Percentiles rank a stretch among this genome's conserved stretches.
These are phyloP conservation scores for Pseudocercospora eumusae DNA, from an alignment of 2,329 filamentous ascomycete species.

Conservation along the genomic window DNA sequence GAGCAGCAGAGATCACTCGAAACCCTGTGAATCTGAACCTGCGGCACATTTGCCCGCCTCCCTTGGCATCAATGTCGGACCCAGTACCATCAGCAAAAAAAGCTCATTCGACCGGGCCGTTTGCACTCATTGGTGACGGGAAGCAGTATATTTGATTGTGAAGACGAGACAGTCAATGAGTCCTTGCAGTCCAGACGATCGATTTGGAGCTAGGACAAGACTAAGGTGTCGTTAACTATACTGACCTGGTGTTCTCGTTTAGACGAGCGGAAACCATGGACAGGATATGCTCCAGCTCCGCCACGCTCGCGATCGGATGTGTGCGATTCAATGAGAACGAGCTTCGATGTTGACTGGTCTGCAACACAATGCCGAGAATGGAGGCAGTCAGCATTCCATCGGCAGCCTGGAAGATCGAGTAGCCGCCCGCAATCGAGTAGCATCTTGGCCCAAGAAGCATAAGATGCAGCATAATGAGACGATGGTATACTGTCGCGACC, in stretches of 20 bases:
- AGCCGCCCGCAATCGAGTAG: neutral
- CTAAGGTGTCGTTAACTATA: too few relatives aligned
- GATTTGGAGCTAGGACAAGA: too few relatives aligned
- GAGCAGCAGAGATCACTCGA: neutral
- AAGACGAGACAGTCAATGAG: too few relatives aligned
- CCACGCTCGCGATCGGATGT: too few relatives aligned
- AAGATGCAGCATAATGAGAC: neutral
- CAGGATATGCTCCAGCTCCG: too few relatives aligned
- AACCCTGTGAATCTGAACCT: neutral
- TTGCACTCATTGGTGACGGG: neutral
- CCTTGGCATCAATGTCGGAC: neutral
- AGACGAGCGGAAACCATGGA: too few relatives aligned
- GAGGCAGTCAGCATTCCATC: neutral
- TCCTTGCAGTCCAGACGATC: too few relatives aligned
- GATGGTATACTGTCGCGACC: neutral
- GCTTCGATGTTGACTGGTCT: neutral
- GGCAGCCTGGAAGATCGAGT: neutral
- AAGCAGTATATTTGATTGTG: neutral
- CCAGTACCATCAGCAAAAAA: neutral
- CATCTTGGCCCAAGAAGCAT: too few relatives aligned
- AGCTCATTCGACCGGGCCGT: neutral
- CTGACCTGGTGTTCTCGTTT: too few relatives aligned
- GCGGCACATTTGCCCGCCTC: neutral
- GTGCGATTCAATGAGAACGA: too few relatives aligned
- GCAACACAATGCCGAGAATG: neutral